Evolutionary conservation across 495 filamentous ascomycete species (phyloP).

Genomic region (Cercophora sp.): DNA sequence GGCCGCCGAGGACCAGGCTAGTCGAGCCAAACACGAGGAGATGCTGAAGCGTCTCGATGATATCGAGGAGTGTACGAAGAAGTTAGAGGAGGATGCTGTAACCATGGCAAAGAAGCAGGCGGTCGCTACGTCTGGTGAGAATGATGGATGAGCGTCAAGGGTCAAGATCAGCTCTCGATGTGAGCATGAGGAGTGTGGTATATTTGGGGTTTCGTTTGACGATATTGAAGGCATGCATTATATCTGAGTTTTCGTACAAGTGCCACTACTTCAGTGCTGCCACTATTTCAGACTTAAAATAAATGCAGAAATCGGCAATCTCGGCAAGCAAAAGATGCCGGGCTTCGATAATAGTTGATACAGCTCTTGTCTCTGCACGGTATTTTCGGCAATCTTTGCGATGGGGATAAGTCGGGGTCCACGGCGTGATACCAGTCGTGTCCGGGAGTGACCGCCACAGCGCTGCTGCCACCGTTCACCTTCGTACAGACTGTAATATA

Average conservation of each 20-base stretch:
- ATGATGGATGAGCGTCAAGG: slow-evolving; percentile 7
- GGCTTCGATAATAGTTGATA: slow-evolving; percentile 14
- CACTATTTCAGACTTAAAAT: neutral
- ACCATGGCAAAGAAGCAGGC: slow-evolving; percentile 1
- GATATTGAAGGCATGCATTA: slow-evolving; percentile 4
- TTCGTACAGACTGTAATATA: slow-evolving; percentile 13
- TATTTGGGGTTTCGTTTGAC: slow-evolving; percentile 5
- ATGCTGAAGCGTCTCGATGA: slow-evolving; percentile 2
- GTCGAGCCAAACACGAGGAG: slow-evolving; percentile 2
- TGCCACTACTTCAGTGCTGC: neutral
- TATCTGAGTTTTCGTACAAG: slow-evolving; percentile 1
- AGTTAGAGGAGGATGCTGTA: slow-evolving; percentile 4
- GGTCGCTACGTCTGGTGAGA: slow-evolving; percentile 1
- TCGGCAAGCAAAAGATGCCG: slow-evolving; percentile 8
- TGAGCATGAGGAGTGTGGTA: slow-evolving; percentile 2
- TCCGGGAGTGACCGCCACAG: slow-evolving; percentile 10
- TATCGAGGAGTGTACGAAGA: slow-evolving; percentile 2
- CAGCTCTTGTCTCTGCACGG: slow-evolving; percentile 13
- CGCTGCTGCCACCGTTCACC: neutral
- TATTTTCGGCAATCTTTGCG: neutral
- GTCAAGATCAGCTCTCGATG: slow-evolving; percentile 4
- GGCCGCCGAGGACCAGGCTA: neutral
- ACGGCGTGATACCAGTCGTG: slow-evolving; percentile 20
- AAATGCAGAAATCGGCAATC: slow-evolving; percentile 2
- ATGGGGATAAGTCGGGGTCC: slow-evolving; percentile 17